Base-by-base conservation (phyloP, 352 stramenopile genomes). In the Phytopythium mirpurense region DNA sequence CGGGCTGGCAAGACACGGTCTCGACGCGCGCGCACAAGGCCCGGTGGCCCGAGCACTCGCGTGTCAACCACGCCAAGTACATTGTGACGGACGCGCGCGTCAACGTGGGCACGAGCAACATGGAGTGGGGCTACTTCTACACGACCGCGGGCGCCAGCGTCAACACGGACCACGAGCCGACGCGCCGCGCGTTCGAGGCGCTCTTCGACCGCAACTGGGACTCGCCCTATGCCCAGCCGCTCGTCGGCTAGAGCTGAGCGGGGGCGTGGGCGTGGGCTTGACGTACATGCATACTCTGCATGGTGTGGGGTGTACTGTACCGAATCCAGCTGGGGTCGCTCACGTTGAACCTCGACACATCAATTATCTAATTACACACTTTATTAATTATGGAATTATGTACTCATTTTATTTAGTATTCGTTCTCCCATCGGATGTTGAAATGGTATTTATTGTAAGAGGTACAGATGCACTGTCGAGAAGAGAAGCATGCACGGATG, bases 121-220 rank as follows among this genome's bases (percentile, higher is more conserved):
- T 90, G 78, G 78, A 89, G 65, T 90, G 83, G 83, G 75, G 78
- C 11, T 93, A 93, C 59, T 93, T 92, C 56, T 86, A 93, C 72
- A 87, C 83, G 16, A 92, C 81, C 12, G 79, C 83, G 21, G 83
- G 81, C 18, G 74, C 72, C 21, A 90, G 78, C 35, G 60, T 93
- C 26, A 92, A 93, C 55, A 90, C 77, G n/a, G 73, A 92, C 54
- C 67, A 88, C 59, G 63, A 78, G 31, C 31, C 57, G 14, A 86
- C 72, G 36, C 74, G 78, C 21, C 42, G 64, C 36, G 60, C 74
- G 18, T 72, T 93, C 42, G 66, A 88, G 45, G 54, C 58, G 10
- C 49, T 90, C 3, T 92, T 93, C 45, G 62, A 88, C 14, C 63
- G 81, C 54, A 91, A 92, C 61, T 93, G 81, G 83, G 65, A 74